Conservation (phyloP, 257 asterid genomes). For the Penstemon eatonii region DNA sequence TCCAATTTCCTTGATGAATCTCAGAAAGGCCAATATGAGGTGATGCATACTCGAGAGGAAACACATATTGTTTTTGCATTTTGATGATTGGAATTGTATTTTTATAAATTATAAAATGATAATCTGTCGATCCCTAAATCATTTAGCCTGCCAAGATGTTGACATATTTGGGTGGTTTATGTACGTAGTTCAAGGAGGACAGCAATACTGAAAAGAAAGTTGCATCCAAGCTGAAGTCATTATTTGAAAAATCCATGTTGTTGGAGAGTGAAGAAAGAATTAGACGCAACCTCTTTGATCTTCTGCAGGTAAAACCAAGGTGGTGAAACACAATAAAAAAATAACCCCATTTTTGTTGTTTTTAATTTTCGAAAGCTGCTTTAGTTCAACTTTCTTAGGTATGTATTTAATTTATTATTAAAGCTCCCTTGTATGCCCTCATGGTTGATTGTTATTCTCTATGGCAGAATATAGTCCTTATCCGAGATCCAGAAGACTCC, state of each 20-base stretch:
- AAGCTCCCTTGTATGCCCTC: background rate
- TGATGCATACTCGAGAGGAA: constrained; percentile 32
- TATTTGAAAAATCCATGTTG: constrained; percentile 59
- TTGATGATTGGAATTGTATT: background rate
- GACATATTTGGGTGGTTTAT: constrained; percentile 28
- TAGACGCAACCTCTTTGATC: constrained; percentile 72
- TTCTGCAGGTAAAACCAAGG: constrained; percentile 58
- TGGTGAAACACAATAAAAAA: constrained; percentile 2
- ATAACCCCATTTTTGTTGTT: too few species aligned
- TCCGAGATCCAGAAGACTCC: constrained; percentile 85
- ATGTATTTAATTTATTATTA: too few species aligned
- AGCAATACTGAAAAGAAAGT: constrained; percentile 87
- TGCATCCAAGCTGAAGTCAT: constrained; percentile 68
- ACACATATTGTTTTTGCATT: background rate
- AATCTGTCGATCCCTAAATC: background rate
- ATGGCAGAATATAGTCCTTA: constrained; percentile 77
- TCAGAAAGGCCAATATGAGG: constrained; percentile 80
- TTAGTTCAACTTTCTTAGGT: constrained; percentile 1
- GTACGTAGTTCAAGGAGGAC: constrained; percentile 85
- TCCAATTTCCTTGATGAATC: constrained; percentile 69
- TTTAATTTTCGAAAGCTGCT: background rate
- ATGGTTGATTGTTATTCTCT: constrained; percentile 18
- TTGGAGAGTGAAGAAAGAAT: constrained; percentile 69
- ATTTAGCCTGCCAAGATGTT: constrained; percentile 1
- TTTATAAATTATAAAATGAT: too few species aligned